These are phyloP conservation scores for Trichosporon ovoides DNA, from an alignment of 1,284 basidiomycete species.

Conservation along the genomic window DNA sequence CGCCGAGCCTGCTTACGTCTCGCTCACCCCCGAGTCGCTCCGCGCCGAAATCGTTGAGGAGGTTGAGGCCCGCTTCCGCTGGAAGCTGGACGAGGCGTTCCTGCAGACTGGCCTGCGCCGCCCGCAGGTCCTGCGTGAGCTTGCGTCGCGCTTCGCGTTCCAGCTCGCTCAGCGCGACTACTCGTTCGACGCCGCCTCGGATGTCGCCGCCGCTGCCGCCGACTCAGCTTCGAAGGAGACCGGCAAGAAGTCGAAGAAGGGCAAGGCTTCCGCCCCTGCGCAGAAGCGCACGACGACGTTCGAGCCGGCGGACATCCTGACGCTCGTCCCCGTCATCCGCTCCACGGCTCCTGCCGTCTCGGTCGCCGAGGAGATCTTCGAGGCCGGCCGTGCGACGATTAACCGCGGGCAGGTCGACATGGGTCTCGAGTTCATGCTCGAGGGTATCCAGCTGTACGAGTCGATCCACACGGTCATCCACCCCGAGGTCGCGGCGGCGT, in stretches of 20 bases:
- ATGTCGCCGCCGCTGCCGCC: slow-evolving; percentile 23
- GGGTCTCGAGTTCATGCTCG: slow-evolving; percentile 55
- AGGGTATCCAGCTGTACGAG: slow-evolving; percentile 56
- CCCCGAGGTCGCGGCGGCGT: slow-evolving; percentile 55
- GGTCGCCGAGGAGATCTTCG: slow-evolving; percentile 56
- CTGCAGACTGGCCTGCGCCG: slow-evolving; percentile 47
- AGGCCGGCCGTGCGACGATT: slow-evolving; percentile 53
- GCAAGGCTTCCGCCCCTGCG: slow-evolving; percentile 19
- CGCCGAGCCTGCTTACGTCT: slow-evolving; percentile 48
- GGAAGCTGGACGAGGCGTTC: slow-evolving; percentile 48
- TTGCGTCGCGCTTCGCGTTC: slow-evolving; percentile 54
- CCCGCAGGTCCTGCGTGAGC: slow-evolving; percentile 53
- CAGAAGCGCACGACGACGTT: slow-evolving; percentile 46
- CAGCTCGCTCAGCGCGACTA: slow-evolving; percentile 55
- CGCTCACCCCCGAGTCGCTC: slow-evolving; percentile 52
- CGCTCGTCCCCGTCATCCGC: slow-evolving; percentile 54
- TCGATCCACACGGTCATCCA: slow-evolving; percentile 57
- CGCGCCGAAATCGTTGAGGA: slow-evolving; percentile 47
- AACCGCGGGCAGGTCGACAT: slow-evolving; percentile 52
- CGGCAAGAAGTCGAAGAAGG: slow-evolving; percentile 46
- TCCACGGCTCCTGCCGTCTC: slow-evolving; percentile 52
- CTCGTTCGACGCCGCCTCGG: slow-evolving; percentile 38
- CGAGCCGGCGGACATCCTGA: slow-evolving; percentile 53
- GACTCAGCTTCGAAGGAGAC: slow-evolving; percentile 19
- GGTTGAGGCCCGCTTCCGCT: slow-evolving; percentile 53